Evolutionary conservation across 805 yeast species (phyloP), one percentile per base, ranked within the genome.

Genomic region (Metschnikowia cerradonensis): DNA sequence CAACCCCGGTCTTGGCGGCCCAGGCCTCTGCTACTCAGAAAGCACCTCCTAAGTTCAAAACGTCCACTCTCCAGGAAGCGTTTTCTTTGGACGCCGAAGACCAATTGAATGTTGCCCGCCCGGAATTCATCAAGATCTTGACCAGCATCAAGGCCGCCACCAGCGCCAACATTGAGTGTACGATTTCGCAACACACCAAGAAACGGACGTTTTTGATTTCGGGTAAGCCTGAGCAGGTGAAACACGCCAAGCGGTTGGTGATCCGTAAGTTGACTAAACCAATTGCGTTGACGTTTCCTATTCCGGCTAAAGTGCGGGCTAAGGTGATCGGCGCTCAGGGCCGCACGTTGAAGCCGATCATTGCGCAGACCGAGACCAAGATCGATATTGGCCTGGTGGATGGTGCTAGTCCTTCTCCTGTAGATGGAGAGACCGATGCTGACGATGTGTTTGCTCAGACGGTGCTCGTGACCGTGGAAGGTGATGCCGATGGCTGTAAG

Each of bases 271-370:
- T 92, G 64, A 84, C 95, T 36, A 86, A 84, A 66, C 95, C 95
- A 49, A 81, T 86, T 50, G 71, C 70, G 5, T 70, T 81, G 44
- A 68, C 74, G 31, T 80, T 91, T 63, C 65, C 76, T 31, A 80
- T 91, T 48, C 97, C 98, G 32, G 80, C 91, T 13, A 81, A 80
- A 58, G 77, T 88, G 52, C 81, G 94, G 68, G 79, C 95, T 6
- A 79, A 81, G 45, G 81, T 91, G 52, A 91, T 91, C 69, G 98
- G 98, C 52, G 78, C 91, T 41, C 88, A 85, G 65, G 98, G 98
- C 65, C 80, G 78, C 60, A 85, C 77, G 53, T 80, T 91, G 68
- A 88, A 83, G 66, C 91, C 94, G 52, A 88, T 91, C 56, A 77
- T 87, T 45, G 86, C 79, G 48, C 73, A 78, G 35, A 79, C 88